phyloP scores from a whole-genome alignment of 345 rosid genomes.

The Syzygium jambos region DNA sequence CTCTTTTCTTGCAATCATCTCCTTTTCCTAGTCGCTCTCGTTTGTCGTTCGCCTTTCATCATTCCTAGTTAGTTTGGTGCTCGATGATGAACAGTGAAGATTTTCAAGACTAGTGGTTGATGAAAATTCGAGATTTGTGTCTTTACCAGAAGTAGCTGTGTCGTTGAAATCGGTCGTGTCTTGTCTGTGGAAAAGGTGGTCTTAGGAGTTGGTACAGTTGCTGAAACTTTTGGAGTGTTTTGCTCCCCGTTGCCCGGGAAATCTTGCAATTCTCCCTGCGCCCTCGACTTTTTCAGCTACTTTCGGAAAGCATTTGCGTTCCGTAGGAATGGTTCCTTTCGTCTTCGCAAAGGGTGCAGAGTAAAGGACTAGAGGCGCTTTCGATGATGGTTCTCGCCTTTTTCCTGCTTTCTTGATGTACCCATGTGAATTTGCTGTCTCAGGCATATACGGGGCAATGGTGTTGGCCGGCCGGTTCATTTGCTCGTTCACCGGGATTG shows the following conservation, averaged over 20 bases:
- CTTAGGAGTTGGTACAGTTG: neutral
- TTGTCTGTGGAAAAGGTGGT: neutral
- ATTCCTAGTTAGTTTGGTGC: neutral
- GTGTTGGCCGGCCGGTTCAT: constrained; percentile 80
- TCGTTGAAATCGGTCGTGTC: neutral
- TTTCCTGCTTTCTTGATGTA: neutral
- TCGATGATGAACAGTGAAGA: neutral
- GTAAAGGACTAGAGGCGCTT: neutral
- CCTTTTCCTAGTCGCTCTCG: neutral
- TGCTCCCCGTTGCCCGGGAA: neutral
- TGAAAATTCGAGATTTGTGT: neutral
- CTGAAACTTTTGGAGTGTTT: neutral
- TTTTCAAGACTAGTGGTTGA: neutral
- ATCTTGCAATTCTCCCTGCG: neutral
- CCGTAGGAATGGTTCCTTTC: neutral
- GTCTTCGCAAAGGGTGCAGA: neutral
- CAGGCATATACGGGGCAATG: constrained; percentile 95
- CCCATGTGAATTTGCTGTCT: neutral
- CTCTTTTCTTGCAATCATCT: neutral
- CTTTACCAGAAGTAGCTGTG: neutral
- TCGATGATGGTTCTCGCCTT: neutral
- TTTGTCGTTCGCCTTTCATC: neutral
- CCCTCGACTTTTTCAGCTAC: neutral
- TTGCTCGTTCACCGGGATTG: constrained; percentile 81
- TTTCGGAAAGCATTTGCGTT: neutral